These are phyloP conservation scores for Xylariaceae sp. DNA, from an alignment of 2,329 filamentous ascomycete species.

Conservation along the genomic window DNA sequence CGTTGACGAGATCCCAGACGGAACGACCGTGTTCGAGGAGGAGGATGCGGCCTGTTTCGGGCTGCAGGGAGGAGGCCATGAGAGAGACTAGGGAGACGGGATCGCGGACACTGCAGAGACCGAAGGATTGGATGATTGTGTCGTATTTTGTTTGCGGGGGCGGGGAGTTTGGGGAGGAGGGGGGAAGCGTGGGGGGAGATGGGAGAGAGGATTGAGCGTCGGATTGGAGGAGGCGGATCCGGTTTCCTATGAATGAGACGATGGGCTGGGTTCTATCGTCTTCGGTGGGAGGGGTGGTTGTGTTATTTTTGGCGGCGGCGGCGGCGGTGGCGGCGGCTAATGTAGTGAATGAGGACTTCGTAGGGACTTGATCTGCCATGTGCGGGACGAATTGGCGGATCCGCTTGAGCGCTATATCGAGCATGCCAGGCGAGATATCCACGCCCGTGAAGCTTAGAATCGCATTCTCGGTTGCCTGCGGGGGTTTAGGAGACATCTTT, in stretches of 20 bases:
- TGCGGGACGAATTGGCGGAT: constrained; percentile 41
- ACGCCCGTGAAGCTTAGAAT: constrained; percentile 56
- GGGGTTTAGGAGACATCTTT: not conserved
- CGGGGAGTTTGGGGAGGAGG: constrained; percentile 36
- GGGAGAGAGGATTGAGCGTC: constrained; percentile 45
- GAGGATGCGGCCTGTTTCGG: constrained; percentile 53
- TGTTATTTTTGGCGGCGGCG: not conserved
- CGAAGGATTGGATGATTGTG: constrained; percentile 59
- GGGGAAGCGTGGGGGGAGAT: constrained; percentile 32
- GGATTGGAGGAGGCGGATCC: constrained; percentile 43
- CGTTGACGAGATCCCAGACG: constrained; percentile 47
- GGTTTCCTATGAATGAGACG: constrained; percentile 36
- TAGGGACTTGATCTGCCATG: constrained; percentile 36
- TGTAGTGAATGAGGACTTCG: constrained; percentile 26
- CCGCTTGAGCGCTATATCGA: constrained; percentile 51
- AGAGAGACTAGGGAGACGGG: constrained; percentile 49
- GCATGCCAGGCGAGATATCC: constrained; percentile 56
- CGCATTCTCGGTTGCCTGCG: constrained; percentile 17
- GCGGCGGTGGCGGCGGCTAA: constrained; percentile 16
- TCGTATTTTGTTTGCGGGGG: constrained; percentile 47
- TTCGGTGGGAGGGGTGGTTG: not conserved
- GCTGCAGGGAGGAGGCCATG: constrained; percentile 47
- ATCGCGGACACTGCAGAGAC: constrained; percentile 56
- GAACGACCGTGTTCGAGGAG: constrained; percentile 59
- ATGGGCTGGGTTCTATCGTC: not conserved